These are phyloP conservation scores for Colletotrichum tamarilloi DNA, from an alignment of 2,329 filamentous ascomycete species.

Conservation along the genomic window DNA sequence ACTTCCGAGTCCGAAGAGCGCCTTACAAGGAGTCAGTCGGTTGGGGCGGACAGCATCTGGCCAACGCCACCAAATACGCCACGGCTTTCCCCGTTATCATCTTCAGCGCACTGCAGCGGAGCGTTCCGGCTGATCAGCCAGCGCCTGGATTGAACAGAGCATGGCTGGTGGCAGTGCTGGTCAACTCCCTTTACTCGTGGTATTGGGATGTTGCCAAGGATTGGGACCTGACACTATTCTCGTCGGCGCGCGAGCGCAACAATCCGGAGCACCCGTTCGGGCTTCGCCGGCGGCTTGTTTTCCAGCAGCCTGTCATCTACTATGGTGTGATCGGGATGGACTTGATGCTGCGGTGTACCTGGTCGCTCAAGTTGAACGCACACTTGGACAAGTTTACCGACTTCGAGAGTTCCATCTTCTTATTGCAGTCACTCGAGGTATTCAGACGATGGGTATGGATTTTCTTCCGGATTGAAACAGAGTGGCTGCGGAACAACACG, in stretches of 20 bases:
- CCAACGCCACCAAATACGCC: constrained; percentile 96
- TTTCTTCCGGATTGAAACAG: constrained; percentile 93
- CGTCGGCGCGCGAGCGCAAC: constrained; percentile 65
- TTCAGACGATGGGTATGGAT: constrained; percentile 95
- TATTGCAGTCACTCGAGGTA: constrained; percentile 89
- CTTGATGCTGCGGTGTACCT: constrained; percentile 85
- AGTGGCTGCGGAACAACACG: constrained; percentile 77
- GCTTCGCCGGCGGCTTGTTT: constrained; percentile 78
- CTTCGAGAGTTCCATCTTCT: constrained; percentile 87
- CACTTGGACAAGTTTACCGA: constrained; percentile 87
- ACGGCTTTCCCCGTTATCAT: constrained; percentile 93
- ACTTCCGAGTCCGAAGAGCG: constrained; percentile 73
- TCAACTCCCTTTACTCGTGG: constrained; percentile 95
- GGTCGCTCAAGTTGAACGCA: constrained; percentile 87
- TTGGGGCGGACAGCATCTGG: constrained; percentile 88
- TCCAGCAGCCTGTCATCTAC: constrained; percentile 80
- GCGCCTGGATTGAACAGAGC: constrained; percentile 58
- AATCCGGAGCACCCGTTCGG: constrained; percentile 79
- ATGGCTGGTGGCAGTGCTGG: constrained; percentile 78
- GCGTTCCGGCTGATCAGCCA: constrained; percentile 55
- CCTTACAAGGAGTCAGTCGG: constrained; percentile 67
- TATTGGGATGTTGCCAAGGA: constrained; percentile 98
- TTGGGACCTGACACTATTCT: constrained; percentile 92
- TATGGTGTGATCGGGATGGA: constrained; percentile 85
- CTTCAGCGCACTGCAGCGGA: constrained; percentile 79